Evolutionary conservation across 768 basidiomycete species (phyloP).

Genomic region (Xanthoconium stramineum): DNA sequence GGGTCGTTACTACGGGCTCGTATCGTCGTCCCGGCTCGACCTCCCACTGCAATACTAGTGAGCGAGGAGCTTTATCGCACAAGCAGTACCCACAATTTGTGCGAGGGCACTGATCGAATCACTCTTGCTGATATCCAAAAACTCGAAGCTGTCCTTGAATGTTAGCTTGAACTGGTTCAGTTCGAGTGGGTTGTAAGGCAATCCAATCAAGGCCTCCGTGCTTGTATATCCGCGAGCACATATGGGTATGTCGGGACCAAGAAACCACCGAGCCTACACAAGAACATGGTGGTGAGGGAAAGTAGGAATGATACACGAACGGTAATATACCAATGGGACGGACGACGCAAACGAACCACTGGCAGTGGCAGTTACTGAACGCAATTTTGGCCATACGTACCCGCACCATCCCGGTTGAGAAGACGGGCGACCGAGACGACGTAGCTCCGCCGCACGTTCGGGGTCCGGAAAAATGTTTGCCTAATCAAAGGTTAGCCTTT

Average conservation of each 20-base stretch:
- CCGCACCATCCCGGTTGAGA: conserved; percentile 13
- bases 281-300: neutral
- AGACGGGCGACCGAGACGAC: conserved; percentile 11
- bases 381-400: conserved; percentile 12
- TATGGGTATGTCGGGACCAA: conserved; percentile 5
- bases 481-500: neutral
- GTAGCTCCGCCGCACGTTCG: conserved; percentile 8
- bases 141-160: conserved; percentile 7
- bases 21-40: conserved; percentile 11
- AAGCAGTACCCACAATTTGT: conserved; percentile 1
- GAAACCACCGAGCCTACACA: conserved; percentile 5
- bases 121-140: conserved; percentile 11
- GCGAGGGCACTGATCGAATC: neutral
- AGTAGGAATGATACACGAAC: too few species aligned
- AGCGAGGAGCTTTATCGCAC: neutral
- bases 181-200: conserved; percentile 3
- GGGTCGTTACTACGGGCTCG: conserved; percentile 16
- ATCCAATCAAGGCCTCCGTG: conserved; percentile 10
- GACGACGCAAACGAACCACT: conserved; percentile 15
- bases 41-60: conserved; percentile 18
- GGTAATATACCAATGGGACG: conserved; percentile 5
- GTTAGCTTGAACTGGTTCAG: conserved; percentile 7
- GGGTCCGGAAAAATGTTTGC: conserved; percentile 3
- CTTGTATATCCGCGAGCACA: neutral
- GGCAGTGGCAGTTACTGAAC: neutral